Conservation (phyloP, 1,284 basidiomycete species). For the Ustanciosporium gigantosporum region DNA sequence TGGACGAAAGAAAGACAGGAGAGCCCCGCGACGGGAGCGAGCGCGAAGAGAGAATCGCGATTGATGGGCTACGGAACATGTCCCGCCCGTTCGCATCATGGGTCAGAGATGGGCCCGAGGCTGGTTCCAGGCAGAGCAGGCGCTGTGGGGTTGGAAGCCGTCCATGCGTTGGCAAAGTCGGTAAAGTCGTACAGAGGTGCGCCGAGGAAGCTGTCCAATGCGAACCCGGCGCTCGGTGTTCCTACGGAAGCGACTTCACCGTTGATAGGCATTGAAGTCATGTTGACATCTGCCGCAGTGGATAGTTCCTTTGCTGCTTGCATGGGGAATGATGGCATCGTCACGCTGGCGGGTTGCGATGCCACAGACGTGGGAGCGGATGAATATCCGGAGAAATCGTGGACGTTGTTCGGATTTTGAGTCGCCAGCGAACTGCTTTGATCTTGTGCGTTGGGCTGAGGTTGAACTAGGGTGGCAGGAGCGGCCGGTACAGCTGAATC, state of each 20-base stretch:
- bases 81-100: too few species aligned
- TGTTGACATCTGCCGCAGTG: background rate
- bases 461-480: conserved; percentile 11
- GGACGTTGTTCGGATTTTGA: conserved; percentile 10
- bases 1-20: too few species aligned
- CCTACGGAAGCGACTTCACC: conserved; percentile 13
- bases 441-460: background rate
- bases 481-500: background rate
- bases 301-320: background rate
- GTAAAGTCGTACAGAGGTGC: conserved; percentile 37
- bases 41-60: too few species aligned
- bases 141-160: conserved; percentile 11
- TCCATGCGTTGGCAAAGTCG: conserved; percentile 40
- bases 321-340: background rate
- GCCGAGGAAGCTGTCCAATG: conserved; percentile 24
- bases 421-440: conserved; percentile 1
- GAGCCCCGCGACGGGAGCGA: too few species aligned
- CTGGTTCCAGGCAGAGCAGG: conserved; percentile 4
- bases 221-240: conserved; percentile 44
- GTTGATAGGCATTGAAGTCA: conserved; percentile 1
- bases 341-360: background rate
- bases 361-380: conserved; percentile 6
- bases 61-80: too few species aligned
- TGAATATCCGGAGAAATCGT: conserved; percentile 13
- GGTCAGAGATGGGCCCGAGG: conserved; percentile 24